Percentiles rank a stretch among this genome's conserved stretches.
phyloP scores from a whole-genome alignment of 1,284 basidiomycete genomes.

The Xerocomus minutiporus region DNA sequence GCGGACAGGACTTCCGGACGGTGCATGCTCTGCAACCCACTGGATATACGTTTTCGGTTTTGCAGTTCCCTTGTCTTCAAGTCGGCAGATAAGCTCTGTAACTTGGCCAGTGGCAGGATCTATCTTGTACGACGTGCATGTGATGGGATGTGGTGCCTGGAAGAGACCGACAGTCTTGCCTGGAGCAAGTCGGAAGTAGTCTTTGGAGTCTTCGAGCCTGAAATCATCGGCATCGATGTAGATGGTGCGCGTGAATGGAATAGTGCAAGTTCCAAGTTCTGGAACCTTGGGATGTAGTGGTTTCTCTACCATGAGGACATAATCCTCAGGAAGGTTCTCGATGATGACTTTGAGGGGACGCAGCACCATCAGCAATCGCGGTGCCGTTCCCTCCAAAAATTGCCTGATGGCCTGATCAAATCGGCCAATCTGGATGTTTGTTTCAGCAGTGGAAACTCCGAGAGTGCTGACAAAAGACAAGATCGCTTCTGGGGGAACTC shows the following conservation, averaged over 20 bases:
- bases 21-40: constrained; percentile 89
- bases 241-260: constrained; percentile 86
- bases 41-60: constrained; percentile 98
- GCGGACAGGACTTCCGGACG: constrained; percentile 74
- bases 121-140: constrained; percentile 84
- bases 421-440: constrained; percentile 83
- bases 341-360: constrained; percentile 88
- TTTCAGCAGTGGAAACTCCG: constrained; percentile 84
- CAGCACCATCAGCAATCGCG: constrained; percentile 91
- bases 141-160: constrained; percentile 92
- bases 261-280: constrained; percentile 75
- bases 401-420: constrained; percentile 90
- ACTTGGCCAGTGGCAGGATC: constrained; percentile 71
- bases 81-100: constrained; percentile 72
- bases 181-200: constrained; percentile 97
- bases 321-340: constrained; percentile 89
- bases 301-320: constrained; percentile 81
- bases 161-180: constrained; percentile 97
- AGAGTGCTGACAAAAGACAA: constrained; percentile 88
- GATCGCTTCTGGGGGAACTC: constrained; percentile 94
- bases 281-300: constrained; percentile 94
- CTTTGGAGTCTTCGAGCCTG: constrained; percentile 83
- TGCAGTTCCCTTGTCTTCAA: constrained; percentile 70
- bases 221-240: constrained; percentile 98
- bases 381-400: constrained; percentile 86